Base-by-base conservation (phyloP, 345 rosid genomes). In the Syzygium grande region DNA sequence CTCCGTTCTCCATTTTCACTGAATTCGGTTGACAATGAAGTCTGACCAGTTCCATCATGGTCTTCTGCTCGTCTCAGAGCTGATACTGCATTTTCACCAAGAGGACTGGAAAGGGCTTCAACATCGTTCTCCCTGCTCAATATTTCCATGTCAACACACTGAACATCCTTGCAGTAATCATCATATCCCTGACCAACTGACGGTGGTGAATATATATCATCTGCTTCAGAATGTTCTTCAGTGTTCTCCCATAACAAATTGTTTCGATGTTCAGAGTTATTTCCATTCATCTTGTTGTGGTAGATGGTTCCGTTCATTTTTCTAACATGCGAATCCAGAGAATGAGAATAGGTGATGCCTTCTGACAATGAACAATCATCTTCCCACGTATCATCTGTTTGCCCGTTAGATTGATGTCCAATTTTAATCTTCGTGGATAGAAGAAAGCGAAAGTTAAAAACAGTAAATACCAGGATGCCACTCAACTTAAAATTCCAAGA, bases 121-220 rank as follows among this genome's bases (percentile, higher is more conserved):
- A 84, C 78, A 53, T 92, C 52, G 56, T 88, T 87, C 84, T 90
- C 87, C 89, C 88, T 89, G 51, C 88, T 88, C 86, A 92, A 87
- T 85, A 92, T 96, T 88, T 92, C 97, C 90, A 88, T 91, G 91
- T 96, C 98, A 56, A 96, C 92, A 90, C 99, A 96, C 79, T 92
- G 95, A 88, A 96, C 98, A 89, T 96, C 99, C 91, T 94, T 96
- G 96, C 98, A 95, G 94, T 91, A 92, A 85, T 93, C 98, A 89
- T 95, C 98, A 87, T 94, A 93, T 84, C 90, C 88, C 61, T 92
- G 93, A 87, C 95, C 92, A 68, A 91, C 89, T 63, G 93, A 88
- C 87, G 84, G 79, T 85, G 92, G 89, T 49, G 95, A 92, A 80
- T 94, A 93, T 84, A 87, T 79, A 52, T 91, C 91, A 88, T 93